Base-by-base conservation (phyloP, 257 asterid genomes). In the Ballota nigra region DNA sequence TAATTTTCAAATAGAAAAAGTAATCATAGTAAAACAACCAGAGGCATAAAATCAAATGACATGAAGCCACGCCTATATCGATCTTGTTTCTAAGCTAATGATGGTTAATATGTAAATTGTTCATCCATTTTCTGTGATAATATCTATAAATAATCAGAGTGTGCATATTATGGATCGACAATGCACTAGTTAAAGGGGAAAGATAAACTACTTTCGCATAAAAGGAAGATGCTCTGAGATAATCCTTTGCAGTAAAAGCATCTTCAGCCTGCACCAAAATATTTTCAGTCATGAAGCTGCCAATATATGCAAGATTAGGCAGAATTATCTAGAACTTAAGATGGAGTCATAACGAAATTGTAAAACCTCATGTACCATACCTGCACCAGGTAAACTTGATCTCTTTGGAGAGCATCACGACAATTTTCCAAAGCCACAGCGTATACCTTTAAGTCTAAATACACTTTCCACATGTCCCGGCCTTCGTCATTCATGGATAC, bases 391-490 rank as follows among this genome's bases (percentile, higher is more conserved):
- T 94, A 94, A 75, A 91, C 99, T 86, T 94, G 97, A 83, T 94
- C 99, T 77, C 96, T 91, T 79, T 94, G 98, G 73, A 89, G 85
- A 69, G 90, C 88, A 79, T 94, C 98, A 69, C 92, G 96, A 68
- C 96, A 91, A 83, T 82, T 89, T 57, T 90, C 93, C 87, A 94
- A 90, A 67, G 99, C 97, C 26, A 85, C 96, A 83, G 95, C 86
- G 86, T 91, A 94, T 85, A 84, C 89, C 80, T 89, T 86, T 22
- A 94, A 79, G 79, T 91, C 98, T 73, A 94, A 81, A 84, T 94
- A 91, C 76, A 94, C 98, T 81, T 91, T 94, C 99, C 99, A 94
- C 99, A 94, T 89, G 81, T 94, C 97, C 58, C 92, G 89, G 56
- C 96, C 97, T 83, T 94, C 99, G 69, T 94, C 99, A 87, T 77